Evolutionary conservation across 805 yeast species (phyloP).

Genomic region (Barnettozyma californica): DNA sequence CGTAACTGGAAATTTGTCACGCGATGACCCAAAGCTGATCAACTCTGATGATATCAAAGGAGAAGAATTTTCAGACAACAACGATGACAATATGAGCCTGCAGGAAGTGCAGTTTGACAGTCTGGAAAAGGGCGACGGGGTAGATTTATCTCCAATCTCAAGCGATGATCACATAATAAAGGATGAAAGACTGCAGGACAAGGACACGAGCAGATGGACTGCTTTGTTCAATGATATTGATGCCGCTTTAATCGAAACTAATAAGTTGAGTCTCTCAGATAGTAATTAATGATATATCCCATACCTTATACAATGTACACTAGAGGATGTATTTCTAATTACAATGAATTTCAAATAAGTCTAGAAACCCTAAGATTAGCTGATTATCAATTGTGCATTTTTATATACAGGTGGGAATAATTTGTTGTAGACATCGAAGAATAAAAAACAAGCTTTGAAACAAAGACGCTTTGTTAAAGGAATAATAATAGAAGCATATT

Average conservation of each 20-base stretch:
- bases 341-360: too few relatives aligned
- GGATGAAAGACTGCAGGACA: neutral
- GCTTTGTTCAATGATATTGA: conserved; percentile 21
- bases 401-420: too few relatives aligned
- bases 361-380: too few relatives aligned
- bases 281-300: neutral
- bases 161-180: neutral
- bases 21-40: neutral
- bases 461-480: too few relatives aligned
- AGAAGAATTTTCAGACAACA: neutral
- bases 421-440: too few relatives aligned
- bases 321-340: too few relatives aligned
- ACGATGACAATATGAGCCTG: neutral
- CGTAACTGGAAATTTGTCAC: conserved; percentile 12
- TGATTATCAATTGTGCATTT: too few relatives aligned
- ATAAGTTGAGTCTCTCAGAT: neutral
- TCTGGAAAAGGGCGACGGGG: neutral
- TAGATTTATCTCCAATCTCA: neutral
- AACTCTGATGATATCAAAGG: conserved; percentile 1
- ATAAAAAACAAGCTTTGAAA: too few relatives aligned
- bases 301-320: neutral
- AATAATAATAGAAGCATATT: too few relatives aligned
- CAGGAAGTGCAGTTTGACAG: neutral
- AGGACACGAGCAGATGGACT: conserved; percentile 16
- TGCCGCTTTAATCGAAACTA: conserved; percentile 17